Conservation (phyloP, 1,139 yeast species). For the Taphrina betulina region DNA sequence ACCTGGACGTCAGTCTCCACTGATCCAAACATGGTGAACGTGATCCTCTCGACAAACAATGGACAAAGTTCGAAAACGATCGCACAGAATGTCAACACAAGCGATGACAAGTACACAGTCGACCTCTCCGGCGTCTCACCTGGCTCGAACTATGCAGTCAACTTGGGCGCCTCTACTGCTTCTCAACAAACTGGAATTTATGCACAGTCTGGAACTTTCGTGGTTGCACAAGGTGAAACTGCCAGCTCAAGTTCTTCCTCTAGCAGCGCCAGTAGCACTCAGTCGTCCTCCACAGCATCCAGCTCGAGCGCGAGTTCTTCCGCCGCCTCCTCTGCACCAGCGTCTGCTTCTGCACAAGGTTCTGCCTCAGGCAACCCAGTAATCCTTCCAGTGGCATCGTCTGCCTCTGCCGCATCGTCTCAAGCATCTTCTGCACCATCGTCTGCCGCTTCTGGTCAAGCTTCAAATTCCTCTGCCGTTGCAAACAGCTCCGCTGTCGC, state of each 20-base stretch:
- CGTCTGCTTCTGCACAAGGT: too few species aligned
- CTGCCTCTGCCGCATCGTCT: not conserved
- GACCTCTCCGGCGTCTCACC: conserved; percentile 21
- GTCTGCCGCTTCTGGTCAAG: conserved; percentile 9
- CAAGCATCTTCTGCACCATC: not conserved
- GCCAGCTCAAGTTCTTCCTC: not conserved
- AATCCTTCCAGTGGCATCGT: not conserved
- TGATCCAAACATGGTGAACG: conserved; percentile 19
- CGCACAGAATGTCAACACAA: conserved; percentile 16
- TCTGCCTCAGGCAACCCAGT: not conserved
- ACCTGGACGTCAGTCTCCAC: conserved; percentile 25
- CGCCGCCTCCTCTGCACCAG: not conserved
- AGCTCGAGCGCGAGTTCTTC: not conserved
- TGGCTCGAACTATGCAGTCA: conserved; percentile 24
- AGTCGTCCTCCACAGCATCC: conserved; percentile 1
- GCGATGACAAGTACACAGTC: conserved; percentile 7
- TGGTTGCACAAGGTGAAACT: conserved; percentile 10
- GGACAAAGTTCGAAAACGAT: conserved; percentile 19
- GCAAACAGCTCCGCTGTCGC: conserved; percentile 7
- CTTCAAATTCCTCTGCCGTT: too few species aligned
- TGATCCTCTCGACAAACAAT: conserved; percentile 17
- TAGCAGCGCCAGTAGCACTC: not conserved
- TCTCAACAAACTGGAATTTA: conserved; percentile 19
- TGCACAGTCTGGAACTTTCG: conserved; percentile 28
- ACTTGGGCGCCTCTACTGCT: conserved; percentile 18